phyloP scores from a whole-genome alignment of 768 basidiomycete species.

The Boletus rubescentipes region DNA sequence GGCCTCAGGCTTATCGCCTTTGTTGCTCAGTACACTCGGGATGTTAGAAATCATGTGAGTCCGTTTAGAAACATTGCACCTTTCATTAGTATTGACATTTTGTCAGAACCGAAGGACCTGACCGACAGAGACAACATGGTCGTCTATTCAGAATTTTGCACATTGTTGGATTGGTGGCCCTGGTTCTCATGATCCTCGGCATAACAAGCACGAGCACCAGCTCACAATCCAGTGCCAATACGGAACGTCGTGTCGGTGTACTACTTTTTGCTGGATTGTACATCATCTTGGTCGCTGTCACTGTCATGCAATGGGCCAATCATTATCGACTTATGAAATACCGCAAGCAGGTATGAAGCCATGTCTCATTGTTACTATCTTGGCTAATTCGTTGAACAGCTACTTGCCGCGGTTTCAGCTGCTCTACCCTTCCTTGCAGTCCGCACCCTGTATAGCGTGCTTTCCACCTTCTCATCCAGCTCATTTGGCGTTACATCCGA shows the following conservation, averaged over 20 bases:
- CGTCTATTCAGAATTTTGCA: slow-evolving; percentile 28
- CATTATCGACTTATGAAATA: slow-evolving; percentile 36
- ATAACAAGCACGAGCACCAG: slow-evolving; percentile 20
- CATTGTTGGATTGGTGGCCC: slow-evolving; percentile 26
- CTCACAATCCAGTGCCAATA: slow-evolving; percentile 21
- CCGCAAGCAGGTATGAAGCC: slow-evolving; percentile 34
- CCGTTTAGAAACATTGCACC: background rate
- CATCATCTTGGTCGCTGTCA: slow-evolving; percentile 44
- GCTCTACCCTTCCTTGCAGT: slow-evolving; percentile 63
- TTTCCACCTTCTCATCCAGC: slow-evolving; percentile 52
- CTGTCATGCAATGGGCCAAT: slow-evolving; percentile 52
- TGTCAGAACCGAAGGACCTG: slow-evolving; percentile 31
- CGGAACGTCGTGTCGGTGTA: slow-evolving; percentile 34
- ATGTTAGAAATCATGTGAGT: slow-evolving; percentile 37
- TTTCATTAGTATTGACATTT: slow-evolving; percentile 1
- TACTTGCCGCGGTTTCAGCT: slow-evolving; percentile 51
- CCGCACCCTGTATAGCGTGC: slow-evolving; percentile 46
- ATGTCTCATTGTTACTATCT: background rate
- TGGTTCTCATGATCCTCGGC: slow-evolving; percentile 36
- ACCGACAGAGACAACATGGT: slow-evolving; percentile 12
- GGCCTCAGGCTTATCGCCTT: slow-evolving; percentile 39
- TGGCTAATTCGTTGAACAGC: slow-evolving; percentile 36
- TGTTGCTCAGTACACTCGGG: slow-evolving; percentile 38
- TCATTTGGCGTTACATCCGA: slow-evolving; percentile 37
- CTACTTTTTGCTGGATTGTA: slow-evolving; percentile 37